Evolutionary conservation across 2,329 filamentous ascomycete species (phyloP).

Genomic region (Achaetomium macrosporum): DNA sequence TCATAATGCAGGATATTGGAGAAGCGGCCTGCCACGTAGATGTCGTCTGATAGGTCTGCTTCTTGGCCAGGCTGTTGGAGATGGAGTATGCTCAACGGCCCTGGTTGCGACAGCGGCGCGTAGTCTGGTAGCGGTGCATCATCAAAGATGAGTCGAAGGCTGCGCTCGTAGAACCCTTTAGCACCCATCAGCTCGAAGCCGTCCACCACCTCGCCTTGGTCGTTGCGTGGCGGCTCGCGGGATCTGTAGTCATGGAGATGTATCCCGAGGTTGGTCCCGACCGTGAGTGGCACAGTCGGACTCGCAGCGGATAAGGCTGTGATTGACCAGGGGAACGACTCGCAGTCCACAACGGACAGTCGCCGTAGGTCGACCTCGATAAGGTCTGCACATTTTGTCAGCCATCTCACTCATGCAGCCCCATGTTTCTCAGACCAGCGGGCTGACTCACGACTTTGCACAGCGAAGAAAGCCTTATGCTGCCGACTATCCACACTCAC

Average conservation of each 20-base stretch:
- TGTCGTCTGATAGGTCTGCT: constrained; percentile 62
- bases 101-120: constrained; percentile 71
- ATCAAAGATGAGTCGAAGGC: constrained; percentile 40
- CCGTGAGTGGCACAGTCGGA: constrained; percentile 65
- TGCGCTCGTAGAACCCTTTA: constrained; percentile 29
- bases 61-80: constrained; percentile 51
- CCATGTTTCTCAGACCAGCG: neutral
- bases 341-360: constrained; percentile 60
- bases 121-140: constrained; percentile 51
- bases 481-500: constrained; percentile 68
- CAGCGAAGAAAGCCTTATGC: constrained; percentile 70
- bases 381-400: constrained; percentile 42
- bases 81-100: constrained; percentile 77
- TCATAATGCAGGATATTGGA: constrained; percentile 87
- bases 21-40: constrained; percentile 85
- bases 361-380: constrained; percentile 78
- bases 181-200: constrained; percentile 24
- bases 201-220: constrained; percentile 35
- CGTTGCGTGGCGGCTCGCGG: constrained; percentile 29
- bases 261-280: constrained; percentile 75
- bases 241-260: constrained; percentile 74
- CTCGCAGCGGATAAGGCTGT: constrained; percentile 70
- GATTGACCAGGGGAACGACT: constrained; percentile 74
- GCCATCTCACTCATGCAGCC: neutral
- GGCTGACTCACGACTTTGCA: constrained; percentile 58